Evolutionary conservation across 306 rosid genomes (phyloP).

Genomic region (Ormosia emarginata): DNA sequence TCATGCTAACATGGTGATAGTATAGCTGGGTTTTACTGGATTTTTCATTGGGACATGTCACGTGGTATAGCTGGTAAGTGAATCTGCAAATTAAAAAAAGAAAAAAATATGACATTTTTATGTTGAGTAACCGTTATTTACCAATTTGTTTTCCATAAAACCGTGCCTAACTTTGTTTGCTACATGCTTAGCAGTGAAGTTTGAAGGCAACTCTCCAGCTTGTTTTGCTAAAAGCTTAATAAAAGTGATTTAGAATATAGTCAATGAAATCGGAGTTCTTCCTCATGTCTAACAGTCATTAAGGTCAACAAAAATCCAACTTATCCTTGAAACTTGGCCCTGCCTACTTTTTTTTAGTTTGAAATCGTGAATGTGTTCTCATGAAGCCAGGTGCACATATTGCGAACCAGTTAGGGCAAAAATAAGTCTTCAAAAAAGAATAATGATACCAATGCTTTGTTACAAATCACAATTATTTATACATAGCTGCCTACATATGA

Average conservation of each 20-base stretch:
- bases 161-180: neutral
- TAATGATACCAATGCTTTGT: neutral
- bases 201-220: neutral
- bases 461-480: neutral
- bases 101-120: neutral
- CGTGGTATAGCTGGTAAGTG: neutral
- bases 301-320: constrained; percentile 29
- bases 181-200: neutral
- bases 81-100: neutral
- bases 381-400: neutral
- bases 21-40: neutral
- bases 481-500: neutral
- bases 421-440: neutral
- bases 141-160: neutral
- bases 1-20: too few species aligned
- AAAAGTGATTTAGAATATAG: neutral
- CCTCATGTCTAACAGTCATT: neutral
- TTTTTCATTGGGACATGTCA: neutral
- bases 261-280: neutral
- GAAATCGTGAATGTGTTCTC: constrained; percentile 8
- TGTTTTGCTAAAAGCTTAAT: neutral
- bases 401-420: constrained; percentile 11
- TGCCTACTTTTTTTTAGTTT: constrained; percentile 21
- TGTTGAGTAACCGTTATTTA: neutral
- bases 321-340: constrained; percentile 33